Conservation (phyloP, 2,329 filamentous ascomycete genomes). For the Xylaria sp. region DNA sequence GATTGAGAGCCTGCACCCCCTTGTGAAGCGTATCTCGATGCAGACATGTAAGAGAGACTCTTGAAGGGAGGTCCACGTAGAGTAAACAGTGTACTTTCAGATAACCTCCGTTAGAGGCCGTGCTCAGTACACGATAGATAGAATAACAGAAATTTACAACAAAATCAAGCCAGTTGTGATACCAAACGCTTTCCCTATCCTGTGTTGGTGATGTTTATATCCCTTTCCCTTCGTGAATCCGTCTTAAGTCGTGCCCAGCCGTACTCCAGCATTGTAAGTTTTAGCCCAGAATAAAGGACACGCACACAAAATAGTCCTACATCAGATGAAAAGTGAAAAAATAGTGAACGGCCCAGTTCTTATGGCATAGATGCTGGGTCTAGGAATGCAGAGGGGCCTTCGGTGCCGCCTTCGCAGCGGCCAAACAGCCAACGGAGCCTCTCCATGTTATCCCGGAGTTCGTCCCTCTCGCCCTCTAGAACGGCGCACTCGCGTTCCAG, state of each 20-base stretch:
- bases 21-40: neutral
- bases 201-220: constrained; percentile 21
- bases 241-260: constrained; percentile 25
- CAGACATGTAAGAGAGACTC: neutral
- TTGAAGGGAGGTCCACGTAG: neutral
- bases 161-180: constrained; percentile 9
- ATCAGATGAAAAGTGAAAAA: neutral
- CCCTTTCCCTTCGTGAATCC: constrained; percentile 24
- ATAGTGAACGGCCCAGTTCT: neutral
- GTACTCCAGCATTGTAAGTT: constrained; percentile 20
- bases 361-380: constrained; percentile 34
- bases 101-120: neutral
- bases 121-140: constrained; percentile 11
- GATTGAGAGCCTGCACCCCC: neutral
- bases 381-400: constrained; percentile 30
- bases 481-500: constrained; percentile 54
- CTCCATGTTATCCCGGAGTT: constrained; percentile 49
- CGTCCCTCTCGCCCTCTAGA: constrained; percentile 53
- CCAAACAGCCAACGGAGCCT: constrained; percentile 48
- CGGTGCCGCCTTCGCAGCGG: constrained; percentile 41
- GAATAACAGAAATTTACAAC: constrained; percentile 1
- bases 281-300: constrained; percentile 1
- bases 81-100: constrained; percentile 5
- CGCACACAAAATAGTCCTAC: constrained; percentile 10
- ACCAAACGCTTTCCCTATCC: constrained; percentile 22